Percentiles rank a stretch among this genome's conserved stretches.
phyloP scores from a whole-genome alignment of 2,329 filamentous ascomycete species.

The Exophiala viscosa region DNA sequence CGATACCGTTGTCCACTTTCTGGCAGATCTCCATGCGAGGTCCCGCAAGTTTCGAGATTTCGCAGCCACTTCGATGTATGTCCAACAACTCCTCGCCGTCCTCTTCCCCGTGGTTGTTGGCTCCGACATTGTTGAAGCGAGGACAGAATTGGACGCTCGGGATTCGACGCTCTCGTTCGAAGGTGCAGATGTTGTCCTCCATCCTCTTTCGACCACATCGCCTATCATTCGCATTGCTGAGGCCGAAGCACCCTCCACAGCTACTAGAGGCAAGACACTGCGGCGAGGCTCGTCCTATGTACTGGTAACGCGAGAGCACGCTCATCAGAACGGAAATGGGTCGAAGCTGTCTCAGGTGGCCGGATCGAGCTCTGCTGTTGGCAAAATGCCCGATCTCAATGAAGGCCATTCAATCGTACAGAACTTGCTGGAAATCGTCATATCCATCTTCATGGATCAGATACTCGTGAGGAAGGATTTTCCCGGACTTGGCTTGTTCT shows the following conservation, averaged over 20 bases:
- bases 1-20: constrained; percentile 71
- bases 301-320: constrained; percentile 59
- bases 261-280: constrained; percentile 39
- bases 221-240: constrained; percentile 73
- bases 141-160: constrained; percentile 80
- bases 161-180: constrained; percentile 80
- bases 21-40: constrained; percentile 72
- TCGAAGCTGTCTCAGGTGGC: constrained; percentile 45
- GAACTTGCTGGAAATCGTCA: constrained; percentile 70
- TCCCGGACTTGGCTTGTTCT: constrained; percentile 75
- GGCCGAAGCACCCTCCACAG: constrained; percentile 49
- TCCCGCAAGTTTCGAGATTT: constrained; percentile 81
- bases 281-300: constrained; percentile 88
- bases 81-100: constrained; percentile 72
- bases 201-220: constrained; percentile 62
- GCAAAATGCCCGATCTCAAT: constrained; percentile 44
- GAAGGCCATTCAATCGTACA: constrained; percentile 70
- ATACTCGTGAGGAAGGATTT: constrained; percentile 86
- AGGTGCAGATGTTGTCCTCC: constrained; percentile 77
- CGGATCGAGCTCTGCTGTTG: constrained; percentile 44
- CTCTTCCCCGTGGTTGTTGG: constrained; percentile 87
- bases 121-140: constrained; percentile 74
- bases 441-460: constrained; percentile 80
- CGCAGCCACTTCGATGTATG: constrained; percentile 72
- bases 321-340: constrained; percentile 11